Conservation (phyloP, 164 flowering plant species). For the Stephania yunnanensis region DNA sequence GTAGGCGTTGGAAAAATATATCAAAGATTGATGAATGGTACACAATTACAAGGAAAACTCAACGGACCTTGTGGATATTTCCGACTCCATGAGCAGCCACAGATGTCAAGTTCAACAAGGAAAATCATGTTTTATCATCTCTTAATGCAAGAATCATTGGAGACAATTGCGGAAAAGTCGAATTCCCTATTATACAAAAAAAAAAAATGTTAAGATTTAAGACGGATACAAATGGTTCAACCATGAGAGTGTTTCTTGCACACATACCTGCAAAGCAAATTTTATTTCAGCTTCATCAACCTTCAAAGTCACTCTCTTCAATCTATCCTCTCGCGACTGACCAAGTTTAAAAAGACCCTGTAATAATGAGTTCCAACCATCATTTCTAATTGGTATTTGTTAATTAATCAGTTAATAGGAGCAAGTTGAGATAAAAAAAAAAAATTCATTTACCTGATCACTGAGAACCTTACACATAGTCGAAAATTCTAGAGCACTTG, state of each 20-base stretch:
- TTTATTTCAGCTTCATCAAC: constrained; percentile 74
- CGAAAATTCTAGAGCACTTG: constrained; percentile 59
- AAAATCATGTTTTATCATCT: too few relatives aligned
- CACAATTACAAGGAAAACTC: background rate
- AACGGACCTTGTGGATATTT: background rate
- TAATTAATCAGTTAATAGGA: background rate
- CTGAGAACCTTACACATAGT: constrained; percentile 73
- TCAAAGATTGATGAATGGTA: background rate
- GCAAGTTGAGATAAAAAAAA: background rate
- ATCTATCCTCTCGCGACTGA: constrained; percentile 59
- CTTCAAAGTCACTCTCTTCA: constrained; percentile 55
- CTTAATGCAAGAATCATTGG: constrained; percentile 19
- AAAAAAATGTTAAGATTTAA: background rate
- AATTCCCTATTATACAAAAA: constrained; percentile 47
- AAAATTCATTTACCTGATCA: constrained; percentile 63
- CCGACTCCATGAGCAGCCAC: background rate
- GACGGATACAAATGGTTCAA: background rate
- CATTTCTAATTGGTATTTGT: background rate
- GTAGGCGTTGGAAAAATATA: background rate
- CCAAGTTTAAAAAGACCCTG: constrained; percentile 88
- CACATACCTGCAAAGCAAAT: constrained; percentile 75
- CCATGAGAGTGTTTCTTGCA: background rate
- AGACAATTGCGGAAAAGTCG: constrained; percentile 83
- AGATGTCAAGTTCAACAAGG: background rate
- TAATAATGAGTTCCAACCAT: constrained; percentile 12